These are phyloP conservation scores for Lichtheimia corymbifera DNA, from an alignment of 371 early-diverging fungal species.

Conservation along the genomic window DNA sequence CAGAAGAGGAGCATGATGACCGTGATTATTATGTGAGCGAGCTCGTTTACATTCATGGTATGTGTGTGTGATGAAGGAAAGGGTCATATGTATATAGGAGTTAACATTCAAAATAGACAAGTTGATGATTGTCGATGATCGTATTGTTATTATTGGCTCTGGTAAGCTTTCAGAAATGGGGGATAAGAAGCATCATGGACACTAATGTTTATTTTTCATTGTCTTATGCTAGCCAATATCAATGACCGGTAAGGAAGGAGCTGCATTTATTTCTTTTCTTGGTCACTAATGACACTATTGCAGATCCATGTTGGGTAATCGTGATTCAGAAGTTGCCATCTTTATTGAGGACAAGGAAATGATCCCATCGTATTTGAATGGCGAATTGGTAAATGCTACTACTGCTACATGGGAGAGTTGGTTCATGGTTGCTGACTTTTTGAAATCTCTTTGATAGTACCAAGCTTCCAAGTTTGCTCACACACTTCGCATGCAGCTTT, in stretches of 20 bases:
- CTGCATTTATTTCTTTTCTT: background rate
- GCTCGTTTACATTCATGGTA: constrained; percentile 83
- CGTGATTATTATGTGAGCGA: constrained; percentile 71
- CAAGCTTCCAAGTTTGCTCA: constrained; percentile 77
- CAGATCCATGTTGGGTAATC: constrained; percentile 64
- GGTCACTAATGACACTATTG: constrained; percentile 40
- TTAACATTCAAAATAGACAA: constrained; percentile 46
- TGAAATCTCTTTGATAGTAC: constrained; percentile 38
- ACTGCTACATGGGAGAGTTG: background rate
- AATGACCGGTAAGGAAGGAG: constrained; percentile 32
- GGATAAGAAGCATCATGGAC: too few relatives aligned
- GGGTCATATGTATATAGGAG: too few relatives aligned
- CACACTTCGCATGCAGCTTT: constrained; percentile 75
- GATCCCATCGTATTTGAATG: constrained; percentile 73
- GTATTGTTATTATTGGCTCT: constrained; percentile 81
- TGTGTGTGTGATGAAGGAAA: too few relatives aligned
- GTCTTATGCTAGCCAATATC: constrained; percentile 36
- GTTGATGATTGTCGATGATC: constrained; percentile 90
- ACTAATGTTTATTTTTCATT: background rate
- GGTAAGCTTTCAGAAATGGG: constrained; percentile 25
- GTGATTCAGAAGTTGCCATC: constrained; percentile 91
- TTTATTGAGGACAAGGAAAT: constrained; percentile 79
- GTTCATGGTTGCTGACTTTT: background rate
- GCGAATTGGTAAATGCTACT: constrained; percentile 48
- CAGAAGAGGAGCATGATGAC: constrained; percentile 25